Evolutionary conservation across 192 early-diverging fungal species (phyloP).

Genomic region (Coemansia javaensis): DNA sequence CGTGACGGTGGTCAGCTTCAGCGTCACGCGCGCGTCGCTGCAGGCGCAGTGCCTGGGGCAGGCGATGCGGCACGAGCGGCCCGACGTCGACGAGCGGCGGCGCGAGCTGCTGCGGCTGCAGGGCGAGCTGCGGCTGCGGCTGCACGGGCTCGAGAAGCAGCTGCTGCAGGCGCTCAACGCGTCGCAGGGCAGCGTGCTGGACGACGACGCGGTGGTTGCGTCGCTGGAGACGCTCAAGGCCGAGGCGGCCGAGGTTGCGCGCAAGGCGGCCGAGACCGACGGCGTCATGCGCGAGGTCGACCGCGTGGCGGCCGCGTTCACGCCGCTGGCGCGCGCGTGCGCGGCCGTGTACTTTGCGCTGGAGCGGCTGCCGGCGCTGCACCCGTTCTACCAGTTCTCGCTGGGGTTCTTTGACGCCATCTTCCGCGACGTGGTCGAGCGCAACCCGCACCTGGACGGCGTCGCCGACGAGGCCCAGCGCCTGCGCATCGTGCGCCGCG

Average conservation of each 20-base stretch:
- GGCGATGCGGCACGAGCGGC: slow-evolving; percentile 90
- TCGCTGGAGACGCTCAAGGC: slow-evolving; percentile 94
- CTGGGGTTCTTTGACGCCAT: slow-evolving; percentile 93
- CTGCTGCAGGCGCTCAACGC: slow-evolving; percentile 91
- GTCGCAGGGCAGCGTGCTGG: slow-evolving; percentile 93
- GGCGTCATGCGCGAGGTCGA: slow-evolving; percentile 94
- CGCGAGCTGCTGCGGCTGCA: slow-evolving; percentile 90
- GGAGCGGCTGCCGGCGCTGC: slow-evolving; percentile 82
- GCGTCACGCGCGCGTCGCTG: slow-evolving; percentile 90
- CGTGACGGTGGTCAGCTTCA: slow-evolving; percentile 99
- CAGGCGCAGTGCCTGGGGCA: slow-evolving; percentile 97
- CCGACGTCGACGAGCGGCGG: slow-evolving; percentile 91
- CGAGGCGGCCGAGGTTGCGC: slow-evolving; percentile 91
- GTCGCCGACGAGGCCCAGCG: slow-evolving; percentile 66
- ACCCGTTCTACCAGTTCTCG: slow-evolving; percentile 99
- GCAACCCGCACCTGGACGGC: slow-evolving; percentile 62
- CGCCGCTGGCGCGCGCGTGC: slow-evolving; percentile 86
- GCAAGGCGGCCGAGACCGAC: slow-evolving; percentile 92
- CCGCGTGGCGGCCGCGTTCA: slow-evolving; percentile 79
- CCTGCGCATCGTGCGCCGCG: slow-evolving; percentile 67
- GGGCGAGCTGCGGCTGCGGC: slow-evolving; percentile 91
- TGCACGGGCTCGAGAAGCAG: slow-evolving; percentile 90
- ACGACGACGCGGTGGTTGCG: slow-evolving; percentile 91
- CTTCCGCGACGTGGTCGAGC: slow-evolving; percentile 80
- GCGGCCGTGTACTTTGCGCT: slow-evolving; percentile 95